phyloP scores from a whole-genome alignment of 108 stramenopile species.

The Fragilaria radians region DNA sequence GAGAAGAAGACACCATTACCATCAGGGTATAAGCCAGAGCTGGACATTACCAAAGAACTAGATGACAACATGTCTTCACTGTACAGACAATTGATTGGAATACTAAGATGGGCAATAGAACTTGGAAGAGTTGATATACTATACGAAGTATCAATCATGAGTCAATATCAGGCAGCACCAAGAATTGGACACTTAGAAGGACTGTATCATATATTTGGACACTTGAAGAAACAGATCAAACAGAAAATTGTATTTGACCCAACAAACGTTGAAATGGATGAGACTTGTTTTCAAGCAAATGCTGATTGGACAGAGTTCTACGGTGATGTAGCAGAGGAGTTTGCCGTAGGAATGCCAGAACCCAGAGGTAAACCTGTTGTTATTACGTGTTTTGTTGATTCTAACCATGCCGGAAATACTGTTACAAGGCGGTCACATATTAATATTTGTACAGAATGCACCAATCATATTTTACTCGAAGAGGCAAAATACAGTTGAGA shows the following conservation, averaged over 20 bases:
- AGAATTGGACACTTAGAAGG: conserved; percentile 28
- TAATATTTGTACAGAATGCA: conserved; percentile 30
- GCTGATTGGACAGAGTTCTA: conserved; percentile 9
- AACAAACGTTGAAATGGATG: neutral
- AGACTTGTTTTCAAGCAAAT: neutral
- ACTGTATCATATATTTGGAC: conserved; percentile 4
- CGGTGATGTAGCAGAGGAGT: conserved; percentile 7
- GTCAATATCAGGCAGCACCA: conserved; percentile 24
- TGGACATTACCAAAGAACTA: conserved; percentile 7
- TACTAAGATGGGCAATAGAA: conserved; percentile 22
- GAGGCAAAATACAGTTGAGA: conserved; percentile 34
- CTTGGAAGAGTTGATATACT: conserved; percentile 38
- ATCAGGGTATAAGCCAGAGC: conserved; percentile 11
- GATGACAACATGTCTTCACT: conserved; percentile 4
- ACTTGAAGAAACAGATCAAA: conserved; percentile 1
- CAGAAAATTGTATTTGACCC: conserved; percentile 31
- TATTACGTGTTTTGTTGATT: conserved; percentile 21
- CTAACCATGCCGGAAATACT: conserved; percentile 30
- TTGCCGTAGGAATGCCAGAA: conserved; percentile 13
- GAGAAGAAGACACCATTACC: conserved; percentile 11
- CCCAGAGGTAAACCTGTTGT: conserved; percentile 23
- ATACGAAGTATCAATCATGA: conserved; percentile 24
- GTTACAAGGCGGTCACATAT: conserved; percentile 27
- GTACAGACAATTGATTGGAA: conserved; percentile 24
- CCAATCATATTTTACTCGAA: conserved; percentile 23